Evolutionary conservation across 805 yeast genomes (phyloP), one percentile per base, ranked within the genome.

Genomic region (Lipomyces spencermartinsiae): DNA sequence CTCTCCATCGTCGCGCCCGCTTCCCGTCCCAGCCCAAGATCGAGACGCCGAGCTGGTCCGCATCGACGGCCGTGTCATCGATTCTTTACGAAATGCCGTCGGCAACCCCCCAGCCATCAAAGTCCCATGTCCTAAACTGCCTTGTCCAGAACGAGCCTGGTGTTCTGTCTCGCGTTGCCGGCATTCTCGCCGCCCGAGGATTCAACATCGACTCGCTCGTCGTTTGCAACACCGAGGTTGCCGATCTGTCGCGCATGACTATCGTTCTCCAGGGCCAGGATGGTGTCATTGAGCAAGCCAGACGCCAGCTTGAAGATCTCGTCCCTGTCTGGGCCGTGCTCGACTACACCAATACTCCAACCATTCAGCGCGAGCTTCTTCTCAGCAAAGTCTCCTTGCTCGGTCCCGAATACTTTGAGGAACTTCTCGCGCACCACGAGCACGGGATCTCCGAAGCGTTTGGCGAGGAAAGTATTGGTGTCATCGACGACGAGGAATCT

Each of bases 141-240:
- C 85, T 95, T 77, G 99, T 95, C 19, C 98, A 95, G 81, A 94
- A 95, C 80, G 99, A 95, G 81, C 98, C 99, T 7, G 99, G 99
- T 84, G 99, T 95, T 58, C 83, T 95, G 75, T 89, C 97, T 46
- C 87, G 94, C 64, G 91, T 95, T 56, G 90, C 98, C 6, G 97
- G 98, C 64, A 93, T 97, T 63, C 85, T 95, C 73, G 99, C 99
- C 51, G 98, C 98, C 53, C 86, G 99, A 79, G 99, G 99, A 19
- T 95, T 95, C 87, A 95, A 95, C 83, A 95, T 95, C 76, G 99
- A 95, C 80, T 94, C 98, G 10, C 85, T 95, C 72, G 97, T 95
- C 67, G 99, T 95, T 59, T 94, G 97, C 79, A 91, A 89, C 82
- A 95, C 99, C 53, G 98, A 94, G 79, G 98, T 95, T 68, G 88